Percentiles rank a stretch among this genome's conserved stretches.
Evolutionary conservation across 768 basidiomycete species (phyloP).

Genomic region (Russula emetica): DNA sequence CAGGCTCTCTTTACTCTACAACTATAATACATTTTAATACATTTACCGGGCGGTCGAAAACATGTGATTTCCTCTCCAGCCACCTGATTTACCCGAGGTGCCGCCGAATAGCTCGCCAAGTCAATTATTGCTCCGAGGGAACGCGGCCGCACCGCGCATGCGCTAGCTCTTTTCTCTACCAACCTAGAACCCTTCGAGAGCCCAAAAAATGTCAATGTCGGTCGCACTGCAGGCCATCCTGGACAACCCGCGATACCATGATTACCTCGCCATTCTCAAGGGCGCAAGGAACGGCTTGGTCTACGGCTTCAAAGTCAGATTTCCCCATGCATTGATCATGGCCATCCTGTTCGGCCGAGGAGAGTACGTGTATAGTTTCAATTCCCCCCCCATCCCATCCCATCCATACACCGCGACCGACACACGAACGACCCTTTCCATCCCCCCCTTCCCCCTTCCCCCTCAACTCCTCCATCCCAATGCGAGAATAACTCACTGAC

Average conservation of each 20-base stretch:
- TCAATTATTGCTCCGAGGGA: too few relatives aligned
- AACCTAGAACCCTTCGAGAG: not conserved
- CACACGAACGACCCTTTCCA: too few relatives aligned
- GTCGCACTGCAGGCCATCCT: conserved; percentile 39
- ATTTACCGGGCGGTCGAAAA: not conserved
- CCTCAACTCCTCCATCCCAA: too few relatives aligned
- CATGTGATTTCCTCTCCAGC: conserved; percentile 19
- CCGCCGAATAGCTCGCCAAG: not conserved
- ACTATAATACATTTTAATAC: not conserved
- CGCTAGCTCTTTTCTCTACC: not conserved
- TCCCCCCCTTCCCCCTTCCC: too few relatives aligned
- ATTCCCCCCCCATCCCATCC: too few relatives aligned
- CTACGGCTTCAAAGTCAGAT: conserved; percentile 86
- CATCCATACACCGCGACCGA: too few relatives aligned
- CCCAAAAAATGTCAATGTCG: conserved; percentile 28
- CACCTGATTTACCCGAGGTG: not conserved
- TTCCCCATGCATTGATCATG: conserved; percentile 97
- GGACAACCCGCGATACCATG: conserved; percentile 74
- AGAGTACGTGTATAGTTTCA: too few relatives aligned
- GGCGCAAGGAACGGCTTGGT: conserved; percentile 89
- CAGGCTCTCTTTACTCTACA: conserved; percentile 3
- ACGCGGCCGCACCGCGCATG: not conserved
- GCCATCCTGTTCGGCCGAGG: conserved; percentile 89
- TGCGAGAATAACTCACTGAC: too few relatives aligned
- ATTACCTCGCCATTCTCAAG: conserved; percentile 89